These are phyloP conservation scores for Trypanosoma cruzi DNA, from an alignment of 208 protist genomes.

Conservation along the genomic window DNA sequence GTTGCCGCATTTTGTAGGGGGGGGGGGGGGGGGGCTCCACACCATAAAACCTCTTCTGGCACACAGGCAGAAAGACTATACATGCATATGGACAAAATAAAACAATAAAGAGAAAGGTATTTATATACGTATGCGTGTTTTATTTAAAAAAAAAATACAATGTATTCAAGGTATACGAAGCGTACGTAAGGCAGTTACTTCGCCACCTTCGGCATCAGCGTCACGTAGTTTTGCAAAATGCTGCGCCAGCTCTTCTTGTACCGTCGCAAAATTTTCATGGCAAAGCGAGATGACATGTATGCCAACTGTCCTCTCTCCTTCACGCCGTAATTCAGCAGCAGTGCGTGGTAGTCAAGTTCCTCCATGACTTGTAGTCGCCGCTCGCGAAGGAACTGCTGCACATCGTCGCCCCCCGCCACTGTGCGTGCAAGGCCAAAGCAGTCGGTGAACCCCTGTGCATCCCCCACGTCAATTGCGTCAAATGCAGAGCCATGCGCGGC, in stretches of 20 bases:
- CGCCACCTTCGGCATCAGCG: slow-evolving; percentile 75
- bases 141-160: not conserved
- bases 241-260: slow-evolving; percentile 89
- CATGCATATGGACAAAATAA: too few species aligned
- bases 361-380: slow-evolving; percentile 90
- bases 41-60: too few species aligned
- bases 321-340: slow-evolving; percentile 70
- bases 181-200: slow-evolving; percentile 8
- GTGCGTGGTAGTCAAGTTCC: slow-evolving; percentile 86
- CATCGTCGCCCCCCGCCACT: slow-evolving; percentile 73
- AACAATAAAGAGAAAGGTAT: too few species aligned
- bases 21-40: too few species aligned
- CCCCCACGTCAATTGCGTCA: slow-evolving; percentile 87
- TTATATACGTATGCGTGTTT: not conserved
- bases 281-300: slow-evolving; percentile 89
- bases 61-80: too few species aligned
- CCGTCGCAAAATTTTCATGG: slow-evolving; percentile 91
- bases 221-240: slow-evolving; percentile 89
- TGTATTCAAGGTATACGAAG: not conserved
- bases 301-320: slow-evolving; percentile 88
- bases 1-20: not conserved
- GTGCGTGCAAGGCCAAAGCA: slow-evolving; percentile 88
- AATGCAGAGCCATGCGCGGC: slow-evolving; percentile 86
- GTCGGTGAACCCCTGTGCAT: slow-evolving; percentile 92
- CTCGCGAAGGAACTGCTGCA: slow-evolving; percentile 71